Evolutionary conservation across 202 grass and related monocot genomes (phyloP).

Genomic region (Carex arenaria): DNA sequence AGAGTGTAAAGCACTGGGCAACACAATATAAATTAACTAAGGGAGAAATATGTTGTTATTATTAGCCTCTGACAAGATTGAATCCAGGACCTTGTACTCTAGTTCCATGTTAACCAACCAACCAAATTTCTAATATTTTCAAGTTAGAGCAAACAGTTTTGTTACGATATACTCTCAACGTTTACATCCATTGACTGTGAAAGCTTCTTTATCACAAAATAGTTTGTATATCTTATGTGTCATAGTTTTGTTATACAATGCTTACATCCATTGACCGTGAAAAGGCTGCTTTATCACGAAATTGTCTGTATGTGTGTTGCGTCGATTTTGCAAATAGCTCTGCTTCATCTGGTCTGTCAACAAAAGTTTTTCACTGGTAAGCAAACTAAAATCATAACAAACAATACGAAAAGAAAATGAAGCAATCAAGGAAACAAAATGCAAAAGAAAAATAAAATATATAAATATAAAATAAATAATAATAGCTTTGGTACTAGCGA

Average conservation of each 20-base stretch:
- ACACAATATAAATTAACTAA: neutral
- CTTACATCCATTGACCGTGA: slow-evolving; percentile 91
- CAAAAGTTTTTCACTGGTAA: neutral
- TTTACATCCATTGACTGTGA: slow-evolving; percentile 74
- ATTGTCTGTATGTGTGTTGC: slow-evolving; percentile 64
- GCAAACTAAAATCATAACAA: neutral
- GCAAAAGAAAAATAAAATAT: neutral
- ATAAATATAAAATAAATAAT: neutral
- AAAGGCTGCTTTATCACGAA: slow-evolving; percentile 94
- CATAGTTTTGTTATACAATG: neutral
- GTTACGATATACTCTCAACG: neutral
- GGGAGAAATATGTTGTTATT: neutral
- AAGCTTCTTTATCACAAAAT: slow-evolving; percentile 80
- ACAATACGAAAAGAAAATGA: neutral
- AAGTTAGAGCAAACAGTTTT: neutral
- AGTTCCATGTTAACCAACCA: neutral
- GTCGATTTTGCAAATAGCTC: slow-evolving; percentile 79
- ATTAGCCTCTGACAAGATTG: neutral
- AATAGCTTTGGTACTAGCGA: neutral
- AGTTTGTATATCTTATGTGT: slow-evolving; percentile 59
- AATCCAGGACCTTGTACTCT: neutral
- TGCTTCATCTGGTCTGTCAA: slow-evolving; percentile 63
- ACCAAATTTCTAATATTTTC: neutral
- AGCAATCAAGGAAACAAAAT: neutral
- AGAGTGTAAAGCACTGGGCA: neutral